phyloP scores from a whole-genome alignment of 1,139 yeast genomes.

The Zhuliangozyma parablackwelliae region DNA sequence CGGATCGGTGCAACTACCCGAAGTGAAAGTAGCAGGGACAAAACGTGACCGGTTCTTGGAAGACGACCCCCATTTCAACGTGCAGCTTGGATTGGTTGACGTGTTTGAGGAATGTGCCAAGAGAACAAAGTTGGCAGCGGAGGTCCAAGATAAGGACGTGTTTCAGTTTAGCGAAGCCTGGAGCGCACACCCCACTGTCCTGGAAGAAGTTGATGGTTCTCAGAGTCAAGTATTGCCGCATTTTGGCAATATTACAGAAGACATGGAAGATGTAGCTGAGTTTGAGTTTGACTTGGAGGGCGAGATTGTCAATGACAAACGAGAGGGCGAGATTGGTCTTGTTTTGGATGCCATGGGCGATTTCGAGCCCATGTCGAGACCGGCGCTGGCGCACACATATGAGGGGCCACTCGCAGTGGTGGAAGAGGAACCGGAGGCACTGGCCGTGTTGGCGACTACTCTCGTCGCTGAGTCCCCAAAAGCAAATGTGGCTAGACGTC shows the following conservation, averaged over 20 bases:
- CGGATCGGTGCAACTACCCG: background rate
- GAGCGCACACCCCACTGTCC: no score
- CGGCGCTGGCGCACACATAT: no score
- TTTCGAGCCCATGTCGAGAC: no score
- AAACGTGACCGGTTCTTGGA: slow-evolving; percentile 15
- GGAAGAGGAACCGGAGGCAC: no score
- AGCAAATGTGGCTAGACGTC: no score
- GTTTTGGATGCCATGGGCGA: no score
- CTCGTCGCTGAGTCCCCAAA: no score
- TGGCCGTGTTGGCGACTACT: no score
- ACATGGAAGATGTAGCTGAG: slow-evolving; percentile 2
- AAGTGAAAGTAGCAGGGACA: slow-evolving; percentile 1
- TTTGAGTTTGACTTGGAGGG: slow-evolving; percentile 16
- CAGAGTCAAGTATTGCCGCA: no score
- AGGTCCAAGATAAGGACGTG: slow-evolving; percentile 6
- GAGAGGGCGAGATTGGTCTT: slow-evolving; percentile 3
- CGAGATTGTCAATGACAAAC: slow-evolving; percentile 7
- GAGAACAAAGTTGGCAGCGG: slow-evolving; percentile 14
- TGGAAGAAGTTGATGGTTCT: no score
- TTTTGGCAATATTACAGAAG: background rate
- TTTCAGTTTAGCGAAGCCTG: background rate
- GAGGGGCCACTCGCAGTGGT: no score
- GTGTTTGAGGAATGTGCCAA: slow-evolving; percentile 4
- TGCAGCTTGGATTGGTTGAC: slow-evolving; percentile 24
- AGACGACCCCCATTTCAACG: slow-evolving; percentile 42